Evolutionary conservation across 2,329 filamentous ascomycete species (phyloP), one percentile per base, ranked within the genome.

Genomic region (Epichloe gansuensis): DNA sequence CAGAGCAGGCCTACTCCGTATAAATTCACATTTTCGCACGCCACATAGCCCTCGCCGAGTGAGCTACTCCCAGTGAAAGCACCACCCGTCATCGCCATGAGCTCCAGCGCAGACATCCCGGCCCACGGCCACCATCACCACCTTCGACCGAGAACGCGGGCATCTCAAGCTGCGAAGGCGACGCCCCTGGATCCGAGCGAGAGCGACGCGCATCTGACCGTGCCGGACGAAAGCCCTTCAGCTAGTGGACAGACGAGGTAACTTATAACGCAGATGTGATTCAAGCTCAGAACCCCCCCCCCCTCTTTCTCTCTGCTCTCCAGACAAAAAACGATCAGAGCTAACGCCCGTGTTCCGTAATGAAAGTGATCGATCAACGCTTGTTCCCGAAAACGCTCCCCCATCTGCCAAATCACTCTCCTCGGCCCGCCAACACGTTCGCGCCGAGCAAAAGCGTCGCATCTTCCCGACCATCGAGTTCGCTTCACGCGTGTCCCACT

Each of bases 401-500:
- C 91, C 90, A 1, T 97, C 91, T 1, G 82, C 85, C 53, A 86
- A 91, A 60, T 89, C 85, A 39, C 84, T 95, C 55, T 94, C 89
- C 42, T 84, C 82, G 13, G 90, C 86, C 23, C 84, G 90, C 59
- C 90, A 89, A 65, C 85, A 91, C 61, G 82, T 85, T 49, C 85
- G 89, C 63, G 87, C 85, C 54, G 81, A 89, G 66, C 85, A 89
- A 60, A 83, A 85, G 58, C 84, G 84, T 53, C 85, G 90, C 59
- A 75, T 96, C 59, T 98, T 97, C 66, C 91, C 94, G 23, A 93
- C 87, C 23, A 89, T 95, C 64, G 87, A 95, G 62, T 98, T 91
- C 71, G 80, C 87, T 41, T 84, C 86, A 54, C 85, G 93, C 53
- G 84, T 97, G 23, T 97, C 91, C 17, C 91, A 98, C 70, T 95